Percentiles rank a stretch among this genome's conserved stretches.
Conservation (phyloP, 1,284 basidiomycete genomes). For the Xerocomus cyaneibrunnescens region DNA sequence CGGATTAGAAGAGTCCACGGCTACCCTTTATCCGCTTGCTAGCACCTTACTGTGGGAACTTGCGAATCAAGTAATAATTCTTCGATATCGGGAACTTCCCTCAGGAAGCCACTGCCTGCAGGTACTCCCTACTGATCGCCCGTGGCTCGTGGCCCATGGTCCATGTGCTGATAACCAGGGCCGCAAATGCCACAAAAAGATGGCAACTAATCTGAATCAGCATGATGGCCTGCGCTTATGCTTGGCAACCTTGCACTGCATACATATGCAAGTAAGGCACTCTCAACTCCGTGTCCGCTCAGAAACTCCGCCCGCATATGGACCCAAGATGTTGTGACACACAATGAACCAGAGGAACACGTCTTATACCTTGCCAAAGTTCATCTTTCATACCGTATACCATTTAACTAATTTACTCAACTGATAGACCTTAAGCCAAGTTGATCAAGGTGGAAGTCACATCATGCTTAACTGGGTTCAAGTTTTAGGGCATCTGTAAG, state of each 20-base stretch:
- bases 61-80: neutral
- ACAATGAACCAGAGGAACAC: neutral
- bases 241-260: neutral
- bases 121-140: neutral
- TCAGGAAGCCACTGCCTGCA: neutral
- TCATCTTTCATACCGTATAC: neutral
- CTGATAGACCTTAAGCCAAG: neutral
- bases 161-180: neutral
- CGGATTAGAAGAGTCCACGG: neutral
- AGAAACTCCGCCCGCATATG: neutral
- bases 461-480: neutral
- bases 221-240: neutral
- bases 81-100: neutral
- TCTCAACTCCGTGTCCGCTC: neutral
- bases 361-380: neutral
- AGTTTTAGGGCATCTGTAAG: too few species aligned
- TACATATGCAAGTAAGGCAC: neutral
- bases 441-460: neutral
- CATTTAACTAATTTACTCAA: neutral
- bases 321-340: neutral
- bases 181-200: neutral
- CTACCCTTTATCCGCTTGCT: conserved; percentile 1
- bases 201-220: neutral
- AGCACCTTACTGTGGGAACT: conserved; percentile 4
- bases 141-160: too few species aligned